phyloP scores from a whole-genome alignment of 805 yeast genomes.

The Citeromyces nyonsensis region DNA sequence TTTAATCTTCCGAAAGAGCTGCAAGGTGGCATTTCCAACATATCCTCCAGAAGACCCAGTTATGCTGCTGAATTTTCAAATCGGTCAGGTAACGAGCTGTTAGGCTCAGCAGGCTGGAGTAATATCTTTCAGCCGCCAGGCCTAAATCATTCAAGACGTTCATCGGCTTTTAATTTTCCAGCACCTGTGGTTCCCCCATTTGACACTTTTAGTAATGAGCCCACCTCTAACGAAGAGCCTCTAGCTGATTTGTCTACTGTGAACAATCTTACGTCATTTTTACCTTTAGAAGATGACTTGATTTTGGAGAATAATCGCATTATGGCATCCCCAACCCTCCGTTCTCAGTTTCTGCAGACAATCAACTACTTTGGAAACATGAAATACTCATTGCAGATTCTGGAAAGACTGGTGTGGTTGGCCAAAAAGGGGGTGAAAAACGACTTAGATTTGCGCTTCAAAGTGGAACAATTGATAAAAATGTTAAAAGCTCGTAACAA shows the following conservation, averaged over 20 bases:
- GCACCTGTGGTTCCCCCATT: slow-evolving; percentile 2
- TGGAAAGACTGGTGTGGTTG: slow-evolving; percentile 16
- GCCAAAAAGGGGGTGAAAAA: slow-evolving; percentile 4
- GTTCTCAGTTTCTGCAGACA: slow-evolving; percentile 29
- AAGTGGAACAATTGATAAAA: slow-evolving; percentile 16
- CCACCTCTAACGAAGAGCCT: too few relatives aligned
- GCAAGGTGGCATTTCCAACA: slow-evolving; percentile 49
- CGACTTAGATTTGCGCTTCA: slow-evolving; percentile 5
- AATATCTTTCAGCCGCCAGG: neutral
- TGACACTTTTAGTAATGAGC: too few relatives aligned
- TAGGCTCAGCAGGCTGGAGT: slow-evolving; percentile 1
- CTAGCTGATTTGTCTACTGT: too few relatives aligned
- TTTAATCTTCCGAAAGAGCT: slow-evolving; percentile 32
- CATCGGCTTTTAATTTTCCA: neutral
- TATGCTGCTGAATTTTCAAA: slow-evolving; percentile 56
- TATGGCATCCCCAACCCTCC: slow-evolving; percentile 42
- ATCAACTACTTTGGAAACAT: slow-evolving; percentile 38
- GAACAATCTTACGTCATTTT: neutral
- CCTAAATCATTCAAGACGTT: neutral
- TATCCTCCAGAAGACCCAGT: slow-evolving; percentile 57
- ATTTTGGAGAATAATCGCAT: slow-evolving; percentile 38
- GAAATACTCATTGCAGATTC: slow-evolving; percentile 19
- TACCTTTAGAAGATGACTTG: slow-evolving; percentile 46
- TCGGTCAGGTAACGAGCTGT: slow-evolving; percentile 3
- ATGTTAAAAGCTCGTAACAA: slow-evolving; percentile 26